phyloP scores from a whole-genome alignment of 2,329 filamentous ascomycete species.

The Tolypocladium ophioglossoides region DNA sequence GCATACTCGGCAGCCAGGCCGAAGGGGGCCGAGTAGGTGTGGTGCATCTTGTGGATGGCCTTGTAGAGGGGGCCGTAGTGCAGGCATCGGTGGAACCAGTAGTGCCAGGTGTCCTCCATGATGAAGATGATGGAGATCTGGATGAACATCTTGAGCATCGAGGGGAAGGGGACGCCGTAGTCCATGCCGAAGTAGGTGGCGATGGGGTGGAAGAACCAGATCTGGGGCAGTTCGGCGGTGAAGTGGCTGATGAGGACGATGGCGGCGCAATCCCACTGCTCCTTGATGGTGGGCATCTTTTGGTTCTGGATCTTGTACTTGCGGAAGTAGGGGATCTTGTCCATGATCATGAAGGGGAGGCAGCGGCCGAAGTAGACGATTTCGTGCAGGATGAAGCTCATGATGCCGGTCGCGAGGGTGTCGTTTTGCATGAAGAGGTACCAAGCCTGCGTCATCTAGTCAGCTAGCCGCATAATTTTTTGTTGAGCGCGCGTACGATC shows the following conservation, averaged over 20 bases:
- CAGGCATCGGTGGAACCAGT: conserved; percentile 87
- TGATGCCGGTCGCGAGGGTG: conserved; percentile 87
- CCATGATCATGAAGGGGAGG: conserved; percentile 88
- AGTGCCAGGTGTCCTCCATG: conserved; percentile 95
- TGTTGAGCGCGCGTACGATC: neutral
- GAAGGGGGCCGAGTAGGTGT: conserved; percentile 96
- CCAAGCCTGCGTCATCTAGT: conserved; percentile 51
- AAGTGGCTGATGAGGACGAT: conserved; percentile 93
- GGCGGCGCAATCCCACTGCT: conserved; percentile 90
- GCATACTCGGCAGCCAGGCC: conserved; percentile 95
- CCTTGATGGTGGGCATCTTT: conserved; percentile 85
- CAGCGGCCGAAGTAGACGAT: conserved; percentile 85
- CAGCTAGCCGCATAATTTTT: neutral
- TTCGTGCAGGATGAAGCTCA: conserved; percentile 96
- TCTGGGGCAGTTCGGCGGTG: conserved; percentile 95
- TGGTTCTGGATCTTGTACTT: conserved; percentile 86
- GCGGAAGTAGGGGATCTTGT: conserved; percentile 76
- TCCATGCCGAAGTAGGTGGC: conserved; percentile 85
- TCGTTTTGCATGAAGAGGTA: conserved; percentile 99
- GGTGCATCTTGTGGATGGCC: conserved; percentile 96
- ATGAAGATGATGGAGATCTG: conserved; percentile 94
- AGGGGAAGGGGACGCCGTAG: conserved; percentile 82
- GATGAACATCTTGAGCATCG: conserved; percentile 73
- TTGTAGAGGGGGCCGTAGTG: conserved; percentile 96
- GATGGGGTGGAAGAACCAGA: conserved; percentile 98